Conservation (phyloP, 1,284 basidiomycete genomes). For the Ceratobasidium sp. region DNA sequence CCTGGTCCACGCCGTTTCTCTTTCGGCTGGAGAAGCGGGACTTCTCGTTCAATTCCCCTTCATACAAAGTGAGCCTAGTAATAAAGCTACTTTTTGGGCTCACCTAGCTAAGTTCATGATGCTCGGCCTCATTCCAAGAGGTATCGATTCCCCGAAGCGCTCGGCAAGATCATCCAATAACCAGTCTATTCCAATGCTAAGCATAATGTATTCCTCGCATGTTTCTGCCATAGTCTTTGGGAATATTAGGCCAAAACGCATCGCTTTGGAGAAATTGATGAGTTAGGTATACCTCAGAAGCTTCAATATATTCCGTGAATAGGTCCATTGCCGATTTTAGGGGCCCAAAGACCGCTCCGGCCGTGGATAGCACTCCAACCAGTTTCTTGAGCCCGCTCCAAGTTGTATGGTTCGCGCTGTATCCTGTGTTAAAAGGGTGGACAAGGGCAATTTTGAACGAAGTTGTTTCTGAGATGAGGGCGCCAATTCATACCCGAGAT, state of each 20-base stretch:
- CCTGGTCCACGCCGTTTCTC: neutral
- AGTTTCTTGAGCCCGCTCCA: too few species aligned
- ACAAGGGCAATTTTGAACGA: too few species aligned
- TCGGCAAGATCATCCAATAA: neutral
- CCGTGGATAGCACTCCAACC: too few species aligned
- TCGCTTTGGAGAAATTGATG: too few species aligned
- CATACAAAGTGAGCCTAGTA: neutral
- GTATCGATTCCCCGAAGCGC: neutral
- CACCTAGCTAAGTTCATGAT: neutral
- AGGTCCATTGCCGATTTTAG: constrained; percentile 3
- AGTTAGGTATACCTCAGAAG: too few species aligned
- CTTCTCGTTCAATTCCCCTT: neutral
- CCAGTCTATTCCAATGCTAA: too few species aligned
- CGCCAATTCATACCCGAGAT: neutral
- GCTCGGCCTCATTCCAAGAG: constrained; percentile 1
- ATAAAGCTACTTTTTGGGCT: neutral
- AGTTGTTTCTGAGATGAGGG: too few species aligned
- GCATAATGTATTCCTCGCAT: too few species aligned
- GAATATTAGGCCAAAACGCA: too few species aligned
- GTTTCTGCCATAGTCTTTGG: too few species aligned
- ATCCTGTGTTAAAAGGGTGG: too few species aligned
- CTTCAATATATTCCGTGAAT: neutral
- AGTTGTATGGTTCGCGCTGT: too few species aligned
- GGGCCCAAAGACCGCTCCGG: neutral
- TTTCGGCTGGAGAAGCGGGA: neutral